These are phyloP conservation scores for Pleurozium schreberi DNA, from an alignment of 225 moss, liverwort and hornwort species.

Conservation along the genomic window DNA sequence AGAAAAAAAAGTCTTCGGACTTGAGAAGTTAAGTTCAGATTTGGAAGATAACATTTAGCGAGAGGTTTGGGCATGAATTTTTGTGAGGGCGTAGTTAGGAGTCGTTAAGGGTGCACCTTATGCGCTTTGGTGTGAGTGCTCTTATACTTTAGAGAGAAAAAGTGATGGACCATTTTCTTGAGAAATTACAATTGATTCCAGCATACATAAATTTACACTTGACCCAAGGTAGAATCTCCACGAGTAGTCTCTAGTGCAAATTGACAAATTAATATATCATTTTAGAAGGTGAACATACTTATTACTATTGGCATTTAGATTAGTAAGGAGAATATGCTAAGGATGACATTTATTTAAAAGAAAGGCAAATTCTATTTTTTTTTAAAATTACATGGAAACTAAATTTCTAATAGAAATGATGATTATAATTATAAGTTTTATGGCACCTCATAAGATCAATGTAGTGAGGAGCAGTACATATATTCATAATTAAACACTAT, in stretches of 20 bases:
- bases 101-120: no score
- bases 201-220: background rate
- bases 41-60: no score
- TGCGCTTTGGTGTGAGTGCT: no score
- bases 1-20: no score
- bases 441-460: background rate
- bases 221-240: background rate
- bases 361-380: no score
- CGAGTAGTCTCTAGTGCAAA: accelerated
- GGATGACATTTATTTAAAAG: background rate
- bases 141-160: no score
- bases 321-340: background rate
- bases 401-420: background rate
- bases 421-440: background rate
- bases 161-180: background rate
- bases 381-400: no score
- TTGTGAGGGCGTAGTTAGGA: no score
- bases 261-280: background rate
- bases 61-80: no score
- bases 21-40: no score
- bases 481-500: background rate
- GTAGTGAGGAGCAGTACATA: background rate
- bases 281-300: background rate
- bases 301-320: background rate
- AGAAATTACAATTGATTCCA: background rate